These are phyloP conservation scores for Boletus pseudo-olivaceus DNA, from an alignment of 768 basidiomycete species.

Conservation along the genomic window DNA sequence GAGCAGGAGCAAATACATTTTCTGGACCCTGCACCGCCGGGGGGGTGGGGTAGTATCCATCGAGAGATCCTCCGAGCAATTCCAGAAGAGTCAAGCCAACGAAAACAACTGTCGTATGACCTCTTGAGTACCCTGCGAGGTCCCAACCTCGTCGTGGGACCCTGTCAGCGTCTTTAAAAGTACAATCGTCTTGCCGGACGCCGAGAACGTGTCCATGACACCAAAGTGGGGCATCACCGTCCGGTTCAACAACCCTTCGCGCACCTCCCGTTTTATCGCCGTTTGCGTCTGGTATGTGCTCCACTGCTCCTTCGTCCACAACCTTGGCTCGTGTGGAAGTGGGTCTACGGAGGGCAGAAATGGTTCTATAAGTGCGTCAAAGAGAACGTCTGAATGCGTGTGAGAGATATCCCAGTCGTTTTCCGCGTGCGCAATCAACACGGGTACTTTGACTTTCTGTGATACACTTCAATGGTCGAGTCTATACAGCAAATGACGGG, in stretches of 20 bases:
- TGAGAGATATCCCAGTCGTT: constrained; percentile 74
- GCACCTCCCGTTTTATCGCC: constrained; percentile 37
- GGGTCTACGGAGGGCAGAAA: constrained; percentile 50
- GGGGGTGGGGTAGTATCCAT: neutral
- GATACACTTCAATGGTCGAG: neutral
- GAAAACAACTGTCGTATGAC: constrained; percentile 37
- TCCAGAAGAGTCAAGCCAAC: constrained; percentile 8
- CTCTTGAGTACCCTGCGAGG: constrained; percentile 69
- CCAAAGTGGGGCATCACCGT: constrained; percentile 48
- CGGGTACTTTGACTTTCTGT: constrained; percentile 63
- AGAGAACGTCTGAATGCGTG: constrained; percentile 64
- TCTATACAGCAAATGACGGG: neutral
- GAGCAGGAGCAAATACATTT: neutral
- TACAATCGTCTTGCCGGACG: constrained; percentile 45
- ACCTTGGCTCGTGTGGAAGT: constrained; percentile 29
- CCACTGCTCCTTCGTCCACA: constrained; percentile 43
- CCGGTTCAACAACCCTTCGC: constrained; percentile 44
- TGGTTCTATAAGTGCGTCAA: constrained; percentile 63
- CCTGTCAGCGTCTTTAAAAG: constrained; percentile 58
- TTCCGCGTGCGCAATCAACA: constrained; percentile 70
- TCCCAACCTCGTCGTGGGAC: constrained; percentile 54
- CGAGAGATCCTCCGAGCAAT: neutral
- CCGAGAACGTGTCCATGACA: constrained; percentile 49
- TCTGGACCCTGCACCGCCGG: neutral
- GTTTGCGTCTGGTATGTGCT: constrained; percentile 37